These are phyloP conservation scores for Corynascus novoguineensis DNA, from an alignment of 495 filamentous ascomycete species.

Conservation along the genomic window DNA sequence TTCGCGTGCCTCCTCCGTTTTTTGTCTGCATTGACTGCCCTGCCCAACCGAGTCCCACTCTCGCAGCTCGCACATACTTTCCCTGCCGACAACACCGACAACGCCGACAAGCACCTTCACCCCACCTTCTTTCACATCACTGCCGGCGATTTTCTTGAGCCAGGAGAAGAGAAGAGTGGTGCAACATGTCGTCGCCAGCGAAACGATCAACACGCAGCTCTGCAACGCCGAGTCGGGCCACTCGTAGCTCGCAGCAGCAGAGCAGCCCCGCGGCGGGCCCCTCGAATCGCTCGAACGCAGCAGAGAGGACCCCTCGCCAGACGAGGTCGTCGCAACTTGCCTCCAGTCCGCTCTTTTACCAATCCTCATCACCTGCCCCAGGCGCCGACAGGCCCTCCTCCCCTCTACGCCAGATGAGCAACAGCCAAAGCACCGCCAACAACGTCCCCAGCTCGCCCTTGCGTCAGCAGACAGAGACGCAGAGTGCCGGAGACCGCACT, in stretches of 20 bases:
- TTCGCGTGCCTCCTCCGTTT: conserved; percentile 24
- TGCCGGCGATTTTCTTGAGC: background rate
- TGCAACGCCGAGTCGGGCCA: conserved; percentile 50
- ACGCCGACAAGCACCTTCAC: background rate
- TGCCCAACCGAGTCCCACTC: conserved; percentile 8
- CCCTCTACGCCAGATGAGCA: conserved; percentile 52
- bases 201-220: conserved; percentile 49
- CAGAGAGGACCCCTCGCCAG: conserved; percentile 44
- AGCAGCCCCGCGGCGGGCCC: conserved; percentile 48
- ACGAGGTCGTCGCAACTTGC: conserved; percentile 45
- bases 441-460: conserved; percentile 64
- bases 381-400: conserved; percentile 38
- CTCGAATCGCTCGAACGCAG: conserved; percentile 40
- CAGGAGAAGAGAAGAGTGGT: background rate
- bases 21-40: conserved; percentile 16
- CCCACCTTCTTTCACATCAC: background rate
- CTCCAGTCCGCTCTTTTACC: conserved; percentile 80
- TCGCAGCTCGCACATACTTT: conserved; percentile 3
- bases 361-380: conserved; percentile 69
- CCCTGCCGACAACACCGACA: conserved; percentile 1
- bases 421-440: conserved; percentile 50
- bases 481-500: conserved; percentile 58
- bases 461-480: conserved; percentile 51
- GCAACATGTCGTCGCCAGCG: conserved; percentile 55
- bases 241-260: conserved; percentile 47